Conservation (phyloP, 441 rosid species). For the Mallotus repandus region DNA sequence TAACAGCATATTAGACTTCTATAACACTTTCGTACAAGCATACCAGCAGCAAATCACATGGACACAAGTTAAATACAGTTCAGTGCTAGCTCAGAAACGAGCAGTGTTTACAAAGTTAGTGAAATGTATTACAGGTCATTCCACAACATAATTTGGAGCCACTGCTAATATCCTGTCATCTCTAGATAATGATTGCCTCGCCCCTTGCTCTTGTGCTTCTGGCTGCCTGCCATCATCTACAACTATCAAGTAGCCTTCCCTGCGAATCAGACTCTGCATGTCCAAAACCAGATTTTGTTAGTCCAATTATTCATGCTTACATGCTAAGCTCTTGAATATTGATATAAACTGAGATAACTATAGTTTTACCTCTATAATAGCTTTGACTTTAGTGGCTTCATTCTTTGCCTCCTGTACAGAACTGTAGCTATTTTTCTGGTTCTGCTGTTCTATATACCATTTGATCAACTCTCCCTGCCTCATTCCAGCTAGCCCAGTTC, state of each 20-base stretch:
- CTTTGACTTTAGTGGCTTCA: conserved; percentile 65
- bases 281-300: neutral
- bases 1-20: neutral
- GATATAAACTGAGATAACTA: neutral
- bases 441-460: conserved; percentile 91
- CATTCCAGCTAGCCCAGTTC: conserved; percentile 74
- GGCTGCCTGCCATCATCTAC: conserved; percentile 68
- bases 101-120: neutral
- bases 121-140: conserved; percentile 34
- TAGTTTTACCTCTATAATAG: conserved; percentile 74
- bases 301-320: neutral
- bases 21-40: neutral
- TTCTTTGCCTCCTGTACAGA: conserved; percentile 62
- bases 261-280: conserved; percentile 75
- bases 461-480: conserved; percentile 73
- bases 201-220: conserved; percentile 45
- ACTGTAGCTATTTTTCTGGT: conserved; percentile 73
- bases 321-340: neutral
- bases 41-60: neutral
- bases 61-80: neutral
- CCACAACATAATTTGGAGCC: conserved; percentile 80
- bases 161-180: conserved; percentile 82
- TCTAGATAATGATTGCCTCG: conserved; percentile 45
- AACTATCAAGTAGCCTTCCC: conserved; percentile 87
- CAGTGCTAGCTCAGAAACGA: too few species aligned